A percentile compares a stretch with the other conserved stretches of the same genome.
Conservation (phyloP, 148 eudicot genomes). For the Amaranthus cruentus region DNA sequence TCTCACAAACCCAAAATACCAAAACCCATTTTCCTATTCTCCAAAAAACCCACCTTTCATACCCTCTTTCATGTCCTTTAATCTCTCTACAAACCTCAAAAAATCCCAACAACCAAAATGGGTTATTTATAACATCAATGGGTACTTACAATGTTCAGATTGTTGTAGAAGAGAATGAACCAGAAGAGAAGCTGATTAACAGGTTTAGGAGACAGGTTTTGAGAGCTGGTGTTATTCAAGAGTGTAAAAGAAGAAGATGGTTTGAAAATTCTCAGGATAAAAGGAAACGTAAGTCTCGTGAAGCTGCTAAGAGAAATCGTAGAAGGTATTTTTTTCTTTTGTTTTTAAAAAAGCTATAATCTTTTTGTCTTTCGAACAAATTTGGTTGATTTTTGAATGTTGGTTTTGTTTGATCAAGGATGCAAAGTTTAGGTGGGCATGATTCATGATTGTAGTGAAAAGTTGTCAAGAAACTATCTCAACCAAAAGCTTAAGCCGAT, state of each 20-base stretch:
- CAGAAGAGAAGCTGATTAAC: constrained; percentile 34
- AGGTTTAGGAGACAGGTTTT: constrained; percentile 44
- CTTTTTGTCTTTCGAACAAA: not conserved
- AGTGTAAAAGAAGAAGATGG: constrained; percentile 32
- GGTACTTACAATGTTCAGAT: constrained; percentile 44
- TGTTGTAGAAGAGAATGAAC: constrained; percentile 40
- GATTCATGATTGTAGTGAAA: too few species aligned
- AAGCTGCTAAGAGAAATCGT: constrained; percentile 39
- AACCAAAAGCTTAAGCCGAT: too few species aligned
- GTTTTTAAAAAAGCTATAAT: not conserved
- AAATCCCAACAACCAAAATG: constrained; percentile 16
- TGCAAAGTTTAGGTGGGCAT: not conserved
- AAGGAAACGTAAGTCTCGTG: constrained; percentile 43
- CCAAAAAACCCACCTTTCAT: constrained; percentile 16
- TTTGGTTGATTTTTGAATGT: not conserved
- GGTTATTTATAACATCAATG: constrained; percentile 20
- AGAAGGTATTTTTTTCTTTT: constrained; percentile 21
- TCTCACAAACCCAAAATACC: constrained; percentile 5
- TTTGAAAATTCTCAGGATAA: constrained; percentile 44
- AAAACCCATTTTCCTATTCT: not conserved
- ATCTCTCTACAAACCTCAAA: constrained; percentile 18
- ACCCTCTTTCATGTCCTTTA: constrained; percentile 15
- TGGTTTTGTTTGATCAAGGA: not conserved
- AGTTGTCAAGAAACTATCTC: too few species aligned
- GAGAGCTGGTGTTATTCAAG: constrained; percentile 45